Evolutionary conservation across 2,329 filamentous ascomycete species (phyloP), one percentile per base, ranked within the genome.

Genomic region (Colletotrichum ledebouriae): DNA sequence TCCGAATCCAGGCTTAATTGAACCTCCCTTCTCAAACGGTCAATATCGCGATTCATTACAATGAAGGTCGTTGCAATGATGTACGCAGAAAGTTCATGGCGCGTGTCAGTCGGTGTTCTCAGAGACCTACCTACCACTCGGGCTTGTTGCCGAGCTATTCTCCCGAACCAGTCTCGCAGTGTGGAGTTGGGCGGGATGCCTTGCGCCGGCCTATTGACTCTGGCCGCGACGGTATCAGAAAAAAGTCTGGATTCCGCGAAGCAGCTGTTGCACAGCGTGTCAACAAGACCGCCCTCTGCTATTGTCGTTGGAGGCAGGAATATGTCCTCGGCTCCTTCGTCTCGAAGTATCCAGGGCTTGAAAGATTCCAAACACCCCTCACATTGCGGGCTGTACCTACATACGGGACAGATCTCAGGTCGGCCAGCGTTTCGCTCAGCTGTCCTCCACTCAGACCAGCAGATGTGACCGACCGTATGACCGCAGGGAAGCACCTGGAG

Each of bases 401-500:
- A 52, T 3, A 20, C 3, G n/a, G 52, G 52, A 41, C 52, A 55
- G 9, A 9, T 12, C 13, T 15, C 37, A 3, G 37, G 37, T 1
- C 37, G 37, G 37, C 37, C 37, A 1, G 13, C 17, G 44, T 7
- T 9, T 6, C 7, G 44, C 13, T 17, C n/a, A 6, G 55, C 13
- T 7, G 22, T 33, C 10, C 20, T 22, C 58, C 58, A 60, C 34
- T 60, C 46, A 17, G 13, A 13, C 9, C 41, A 44, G 22, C 58
- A 60, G 15, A 9, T 7, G 2, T 42, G 17, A 3, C 58, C 58
- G 6, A 60, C 52, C 11, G 47, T 41, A 20, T 60, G 58, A 13
- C 58, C 58, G 46, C 58, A 60, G n/a, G 58, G 58, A 20, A 60
- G 22, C 15, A 60, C 12, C 13, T 25, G 17, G n/a, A 33, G 20